Evolutionary conservation across 441 rosid species (phyloP).

Genomic region (Viola pubescens): DNA sequence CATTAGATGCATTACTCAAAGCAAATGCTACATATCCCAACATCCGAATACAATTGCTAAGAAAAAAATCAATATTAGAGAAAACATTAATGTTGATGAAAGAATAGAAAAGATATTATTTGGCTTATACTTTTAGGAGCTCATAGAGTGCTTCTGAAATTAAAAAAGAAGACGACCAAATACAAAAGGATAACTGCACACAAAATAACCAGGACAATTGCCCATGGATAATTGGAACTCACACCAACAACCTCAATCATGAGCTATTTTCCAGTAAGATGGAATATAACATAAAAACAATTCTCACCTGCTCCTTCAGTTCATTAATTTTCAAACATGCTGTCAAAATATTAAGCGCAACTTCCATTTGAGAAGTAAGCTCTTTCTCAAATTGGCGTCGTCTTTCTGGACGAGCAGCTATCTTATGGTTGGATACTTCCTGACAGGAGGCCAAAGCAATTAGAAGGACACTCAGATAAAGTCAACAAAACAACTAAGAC

Average conservation of each 20-base stretch:
- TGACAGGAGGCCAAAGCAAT: slow-evolving; percentile 23
- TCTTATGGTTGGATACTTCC: slow-evolving; percentile 96
- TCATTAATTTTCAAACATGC: slow-evolving; percentile 72
- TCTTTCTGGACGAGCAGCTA: slow-evolving; percentile 98
- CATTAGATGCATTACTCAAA: slow-evolving; percentile 13
- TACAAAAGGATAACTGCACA: background rate
- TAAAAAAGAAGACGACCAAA: background rate
- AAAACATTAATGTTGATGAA: background rate
- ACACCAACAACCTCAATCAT: background rate
- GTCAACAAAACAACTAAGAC: background rate
- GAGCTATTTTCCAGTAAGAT: too few relatives aligned
- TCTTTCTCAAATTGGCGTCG: slow-evolving; percentile 93
- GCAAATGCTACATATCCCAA: slow-evolving; percentile 9
- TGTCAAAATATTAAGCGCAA: slow-evolving; percentile 68
- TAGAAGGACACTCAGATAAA: slow-evolving; percentile 15
- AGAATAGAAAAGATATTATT: background rate
- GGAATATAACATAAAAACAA: slow-evolving; percentile 13
- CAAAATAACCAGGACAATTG: background rate
- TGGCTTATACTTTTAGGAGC: background rate
- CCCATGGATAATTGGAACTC: slow-evolving; percentile 2
- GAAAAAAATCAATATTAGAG: background rate
- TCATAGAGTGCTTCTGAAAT: background rate
- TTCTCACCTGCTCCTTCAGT: slow-evolving; percentile 84
- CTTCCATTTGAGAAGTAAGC: slow-evolving; percentile 81
- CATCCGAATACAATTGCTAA: background rate